Evolutionary conservation across 805 yeast species (phyloP), one percentile per base, ranked within the genome.

Genomic region (Myxozyma neotropica): DNA sequence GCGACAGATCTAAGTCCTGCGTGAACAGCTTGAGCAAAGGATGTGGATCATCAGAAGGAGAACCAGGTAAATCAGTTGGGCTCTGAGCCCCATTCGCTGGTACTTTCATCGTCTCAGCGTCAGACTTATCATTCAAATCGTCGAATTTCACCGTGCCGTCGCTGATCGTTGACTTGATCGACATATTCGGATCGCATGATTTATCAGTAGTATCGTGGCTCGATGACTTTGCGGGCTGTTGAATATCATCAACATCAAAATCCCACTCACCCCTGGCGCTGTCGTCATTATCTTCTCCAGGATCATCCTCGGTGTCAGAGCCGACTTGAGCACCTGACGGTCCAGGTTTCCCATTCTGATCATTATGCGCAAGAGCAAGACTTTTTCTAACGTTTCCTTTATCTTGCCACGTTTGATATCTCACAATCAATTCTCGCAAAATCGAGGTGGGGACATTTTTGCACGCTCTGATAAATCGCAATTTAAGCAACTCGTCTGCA

Each of bases 401-500:
- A 78, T 84, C 73, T 84, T 95, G 73, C 99, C 80, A 77, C 15
- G 46, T 45, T 33, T 64, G 66, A 61, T 76, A 77, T 38, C 77
- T 57, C 2, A 88, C 80, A 4, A 94, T 84, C 24, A 94, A 76
- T 70, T 91, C 97, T 62, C 84, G 84, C 59, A 94, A 74, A 0
- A 81, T 73, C 2, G 80, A 52, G 0, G 90, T 86, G 2, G 91
- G 83, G 1, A 81, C 71, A 63, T 79, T 81, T 65, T 83, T 84
- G 71, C 87, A 83, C 46, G 78, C 72, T 64, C 82, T 82, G 52
- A 94, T 81, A 62, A 93, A 87, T 71, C 83, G 88, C 52, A 91
- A 81, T 69, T 86, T 89, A 58, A 83, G 73, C 47, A 94, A 75
- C 43, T 88, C 96, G 48, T 90, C 97, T 1, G 98, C 97, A 45